Evolutionary conservation across 2,329 filamentous ascomycete species (phyloP).

Genomic region (Furcasterigmium sp.): DNA sequence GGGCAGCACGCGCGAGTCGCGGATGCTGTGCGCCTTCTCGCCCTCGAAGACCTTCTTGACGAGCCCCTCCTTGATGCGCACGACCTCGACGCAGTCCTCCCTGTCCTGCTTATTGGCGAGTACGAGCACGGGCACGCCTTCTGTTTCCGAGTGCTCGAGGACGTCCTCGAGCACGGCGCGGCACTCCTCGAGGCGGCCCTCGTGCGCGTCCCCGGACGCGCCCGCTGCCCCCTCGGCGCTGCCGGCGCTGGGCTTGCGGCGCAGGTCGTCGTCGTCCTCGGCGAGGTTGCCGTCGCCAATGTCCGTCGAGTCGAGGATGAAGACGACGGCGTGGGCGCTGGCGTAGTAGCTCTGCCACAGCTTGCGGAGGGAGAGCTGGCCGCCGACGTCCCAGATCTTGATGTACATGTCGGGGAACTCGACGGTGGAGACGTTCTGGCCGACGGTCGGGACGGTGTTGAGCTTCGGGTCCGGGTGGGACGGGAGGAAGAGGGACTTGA

Average conservation of each 20-base stretch:
- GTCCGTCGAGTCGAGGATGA: constrained; percentile 94
- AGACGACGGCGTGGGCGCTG: constrained; percentile 93
- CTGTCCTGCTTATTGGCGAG: constrained; percentile 97
- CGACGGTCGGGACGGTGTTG: constrained; percentile 93
- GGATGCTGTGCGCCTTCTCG: constrained; percentile 77
- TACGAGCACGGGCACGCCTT: constrained; percentile 86
- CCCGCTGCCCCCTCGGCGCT: constrained; percentile 7
- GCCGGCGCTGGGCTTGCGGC: not conserved
- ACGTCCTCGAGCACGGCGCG: constrained; percentile 85
- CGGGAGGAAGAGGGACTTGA: constrained; percentile 79
- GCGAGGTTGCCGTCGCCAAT: constrained; percentile 75
- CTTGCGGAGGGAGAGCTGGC: constrained; percentile 80
- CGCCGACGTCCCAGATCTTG: constrained; percentile 97
- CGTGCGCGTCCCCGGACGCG: constrained; percentile 28
- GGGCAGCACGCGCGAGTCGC: constrained; percentile 86
- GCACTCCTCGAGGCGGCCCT: constrained; percentile 76
- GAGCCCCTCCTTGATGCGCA: constrained; percentile 92
- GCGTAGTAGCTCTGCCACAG: constrained; percentile 97
- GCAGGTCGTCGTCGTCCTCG: constrained; percentile 1
- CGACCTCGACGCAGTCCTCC: constrained; percentile 96
- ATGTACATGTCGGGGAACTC: constrained; percentile 91
- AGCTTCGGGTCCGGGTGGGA: constrained; percentile 57
- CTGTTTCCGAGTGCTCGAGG: constrained; percentile 78
- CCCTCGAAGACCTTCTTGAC: constrained; percentile 95
- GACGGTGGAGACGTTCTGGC: constrained; percentile 93